A percentile compares a stretch with the other conserved stretches of the same genome.
Conservation (phyloP, 169 alveolate genomes). For the Plasmodium falciparum region DNA sequence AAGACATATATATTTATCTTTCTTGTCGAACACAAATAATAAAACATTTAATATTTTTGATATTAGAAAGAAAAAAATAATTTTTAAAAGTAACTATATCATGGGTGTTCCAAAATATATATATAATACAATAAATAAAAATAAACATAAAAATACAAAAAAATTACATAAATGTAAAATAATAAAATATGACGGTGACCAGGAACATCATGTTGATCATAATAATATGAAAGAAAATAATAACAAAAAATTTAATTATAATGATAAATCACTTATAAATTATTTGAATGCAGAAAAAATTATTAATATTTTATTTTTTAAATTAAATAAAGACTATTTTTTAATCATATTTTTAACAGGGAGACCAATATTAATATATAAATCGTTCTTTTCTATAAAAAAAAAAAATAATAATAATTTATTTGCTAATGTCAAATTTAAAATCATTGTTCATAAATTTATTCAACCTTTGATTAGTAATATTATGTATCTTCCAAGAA, state of each 20-base stretch:
- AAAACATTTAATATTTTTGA: conserved; percentile 18
- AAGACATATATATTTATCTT: neutral
- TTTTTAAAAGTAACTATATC: conserved; percentile 25
- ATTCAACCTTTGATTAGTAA: conserved; percentile 31
- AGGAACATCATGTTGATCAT: too few species aligned
- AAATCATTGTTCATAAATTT: conserved; percentile 31
- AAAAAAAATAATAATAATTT: neutral
- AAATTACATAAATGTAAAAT: neutral
- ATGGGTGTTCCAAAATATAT: conserved; percentile 39
- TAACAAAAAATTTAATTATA: neutral
- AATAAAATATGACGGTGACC: too few species aligned
- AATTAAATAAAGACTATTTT: conserved; percentile 25
- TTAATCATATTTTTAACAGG: conserved; percentile 54
- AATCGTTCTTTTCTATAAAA: neutral
- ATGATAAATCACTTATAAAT: neutral
- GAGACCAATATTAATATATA: conserved; percentile 57
- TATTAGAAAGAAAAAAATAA: neutral
- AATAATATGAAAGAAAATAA: neutral
- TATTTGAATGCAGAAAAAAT: conserved; percentile 27
- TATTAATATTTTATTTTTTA: conserved; percentile 39
- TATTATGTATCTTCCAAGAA: conserved; percentile 6
- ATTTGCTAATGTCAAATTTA: conserved; percentile 12
- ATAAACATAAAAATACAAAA: neutral
- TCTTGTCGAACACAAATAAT: conserved; percentile 1
- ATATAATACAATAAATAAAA: neutral